These are phyloP conservation scores for Aspergillus ustus DNA, from an alignment of 2,329 filamentous ascomycete genomes.

Conservation along the genomic window DNA sequence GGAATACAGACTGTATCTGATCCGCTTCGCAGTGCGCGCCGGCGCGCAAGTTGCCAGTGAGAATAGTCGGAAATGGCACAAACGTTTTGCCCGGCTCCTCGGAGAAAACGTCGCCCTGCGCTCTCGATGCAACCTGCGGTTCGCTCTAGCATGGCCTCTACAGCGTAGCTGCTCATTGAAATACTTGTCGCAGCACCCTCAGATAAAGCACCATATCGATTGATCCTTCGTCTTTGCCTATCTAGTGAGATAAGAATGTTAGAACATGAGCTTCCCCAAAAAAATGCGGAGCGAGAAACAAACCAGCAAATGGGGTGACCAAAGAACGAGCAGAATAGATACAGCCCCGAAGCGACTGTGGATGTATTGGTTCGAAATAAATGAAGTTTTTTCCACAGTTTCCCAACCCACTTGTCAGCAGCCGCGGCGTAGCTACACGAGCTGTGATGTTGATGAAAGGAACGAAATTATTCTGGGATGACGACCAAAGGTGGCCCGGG, in stretches of 20 bases:
- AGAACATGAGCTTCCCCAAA: conserved; percentile 8
- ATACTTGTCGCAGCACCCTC: conserved; percentile 29
- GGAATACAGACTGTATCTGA: conserved; percentile 22
- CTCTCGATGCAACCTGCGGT: conserved; percentile 55
- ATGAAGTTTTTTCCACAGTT: too few species aligned
- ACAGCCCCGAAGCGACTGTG: conserved; percentile 24
- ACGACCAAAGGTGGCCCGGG: not conserved
- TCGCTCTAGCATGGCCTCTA: conserved; percentile 57
- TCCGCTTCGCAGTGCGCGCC: conserved; percentile 28
- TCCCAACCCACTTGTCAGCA: too few species aligned
- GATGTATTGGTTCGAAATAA: not conserved
- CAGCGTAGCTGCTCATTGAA: conserved; percentile 33
- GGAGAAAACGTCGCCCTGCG: conserved; percentile 52
- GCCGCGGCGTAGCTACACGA: not conserved
- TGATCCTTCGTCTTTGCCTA: not conserved
- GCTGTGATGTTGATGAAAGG: not conserved
- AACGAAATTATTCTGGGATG: not conserved
- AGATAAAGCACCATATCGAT: conserved; percentile 34
- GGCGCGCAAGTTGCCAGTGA: conserved; percentile 40
- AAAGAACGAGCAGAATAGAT: conserved; percentile 32
- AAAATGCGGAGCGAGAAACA: not conserved
- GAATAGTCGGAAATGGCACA: conserved; percentile 34
- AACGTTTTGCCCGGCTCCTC: conserved; percentile 44
- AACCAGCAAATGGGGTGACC: conserved; percentile 23
- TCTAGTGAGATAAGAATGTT: not conserved